Base-by-base conservation (phyloP, 1,284 basidiomycete species). In the Ustilago tritici region DNA sequence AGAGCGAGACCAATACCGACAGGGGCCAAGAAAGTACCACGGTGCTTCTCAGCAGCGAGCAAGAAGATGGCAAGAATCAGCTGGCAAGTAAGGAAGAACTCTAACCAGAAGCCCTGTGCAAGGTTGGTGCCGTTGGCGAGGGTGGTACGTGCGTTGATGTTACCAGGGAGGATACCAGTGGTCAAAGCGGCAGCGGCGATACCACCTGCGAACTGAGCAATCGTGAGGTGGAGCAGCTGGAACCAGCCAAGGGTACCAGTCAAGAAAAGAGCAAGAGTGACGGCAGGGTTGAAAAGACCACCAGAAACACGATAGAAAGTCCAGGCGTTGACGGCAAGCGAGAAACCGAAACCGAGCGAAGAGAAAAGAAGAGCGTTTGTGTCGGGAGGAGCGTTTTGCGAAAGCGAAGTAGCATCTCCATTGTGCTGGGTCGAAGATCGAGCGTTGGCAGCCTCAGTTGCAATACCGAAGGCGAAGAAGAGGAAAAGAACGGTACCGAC, bases 31-130 rank as follows among this genome's bases (percentile, higher is more conserved):
- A 78, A 80, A 4, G 81, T 83, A 28, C 68, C 87, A 49, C 87
- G 84, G 83, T 89, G 87, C 83, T 87, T 89, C 82, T 88, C 88
- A 32, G 87, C 88, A 43, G 88, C 88, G 11, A 88, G 82, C 61
- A 89, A 80, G 55, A 88, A 85, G 56, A 88, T 82, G 34, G 80
- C 79, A 31, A 87, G 78, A 43, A 85, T 80, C 23, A 88, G 84
- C 78, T 87, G 82, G 6, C 87, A 79, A 4, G 88, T 88, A 59
- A 88, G 81, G 85, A 89, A 88, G 80, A 88, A 86, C 78, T 89
- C 88, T 47, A 88, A 63, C 66, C 82, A 84, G 47, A 86, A 67
- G 5, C 84, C 85, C 38, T 84, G 80, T 0, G 64, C 79, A 14
- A 80, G 56, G 28, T 38, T 76, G 43, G 84, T 80, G 5, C 85